These are phyloP conservation scores for Eutrema salsugineum DNA, from an alignment of 441 rosid species.

Conservation along the genomic window DNA sequence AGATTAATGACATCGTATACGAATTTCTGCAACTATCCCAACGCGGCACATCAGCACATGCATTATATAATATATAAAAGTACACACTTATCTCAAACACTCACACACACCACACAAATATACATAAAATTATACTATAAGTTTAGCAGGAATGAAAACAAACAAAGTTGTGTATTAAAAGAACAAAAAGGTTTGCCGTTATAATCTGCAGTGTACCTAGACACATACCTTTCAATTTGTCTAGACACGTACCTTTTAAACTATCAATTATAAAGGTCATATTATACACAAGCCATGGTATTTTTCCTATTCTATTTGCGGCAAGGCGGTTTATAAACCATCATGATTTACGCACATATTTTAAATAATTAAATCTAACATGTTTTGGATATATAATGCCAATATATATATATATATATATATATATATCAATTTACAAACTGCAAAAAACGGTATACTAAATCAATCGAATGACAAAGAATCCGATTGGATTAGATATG, in stretches of 20 bases:
- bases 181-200: slow-evolving; percentile 8
- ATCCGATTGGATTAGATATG: not conserved
- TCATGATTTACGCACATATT: not conserved
- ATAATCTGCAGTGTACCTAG: slow-evolving; percentile 14
- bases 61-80: slow-evolving; percentile 1
- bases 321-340: not conserved
- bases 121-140: not conserved
- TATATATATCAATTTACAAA: not conserved
- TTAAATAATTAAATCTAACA: not conserved
- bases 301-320: slow-evolving; percentile 2
- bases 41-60: not conserved
- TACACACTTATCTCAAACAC: slow-evolving; percentile 5
- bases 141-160: not conserved
- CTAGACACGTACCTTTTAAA: slow-evolving; percentile 3
- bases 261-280: not conserved
- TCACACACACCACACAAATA: not conserved
- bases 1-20: not conserved
- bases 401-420: not conserved
- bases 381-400: not conserved
- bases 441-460: not conserved
- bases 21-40: slow-evolving; percentile 5
- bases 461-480: not conserved
- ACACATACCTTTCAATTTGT: not conserved
- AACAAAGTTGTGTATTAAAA: not conserved
- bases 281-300: slow-evolving; percentile 1